Conservation (phyloP, 2,329 filamentous ascomycete genomes). For the Beauveria bassiana region DNA sequence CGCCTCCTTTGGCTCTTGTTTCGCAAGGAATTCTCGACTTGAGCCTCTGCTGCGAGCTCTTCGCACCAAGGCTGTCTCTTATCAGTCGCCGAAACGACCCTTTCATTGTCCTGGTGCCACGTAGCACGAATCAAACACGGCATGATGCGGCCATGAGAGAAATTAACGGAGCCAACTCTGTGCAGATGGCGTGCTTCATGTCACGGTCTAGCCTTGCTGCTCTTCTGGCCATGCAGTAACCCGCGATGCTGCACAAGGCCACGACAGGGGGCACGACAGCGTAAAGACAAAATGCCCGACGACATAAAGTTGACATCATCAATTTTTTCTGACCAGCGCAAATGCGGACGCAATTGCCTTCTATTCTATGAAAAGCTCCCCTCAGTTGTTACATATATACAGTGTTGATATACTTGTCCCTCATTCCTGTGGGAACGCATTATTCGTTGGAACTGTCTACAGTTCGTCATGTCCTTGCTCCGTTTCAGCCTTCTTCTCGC, state of each 20-base stretch:
- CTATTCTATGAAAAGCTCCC: not conserved
- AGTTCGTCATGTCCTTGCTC: conserved; percentile 9
- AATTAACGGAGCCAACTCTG: not conserved
- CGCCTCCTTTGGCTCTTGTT: no score
- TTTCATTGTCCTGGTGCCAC: not conserved
- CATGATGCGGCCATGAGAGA: not conserved
- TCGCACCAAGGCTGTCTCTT: not conserved
- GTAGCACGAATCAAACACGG: conserved; percentile 5
- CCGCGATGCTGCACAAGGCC: not conserved
- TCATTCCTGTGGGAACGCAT: not conserved
- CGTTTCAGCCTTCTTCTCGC: conserved; percentile 14
- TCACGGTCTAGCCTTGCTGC: not conserved
- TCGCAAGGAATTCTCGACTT: not conserved
- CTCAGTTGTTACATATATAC: conserved; percentile 12
- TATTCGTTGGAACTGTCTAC: not conserved
- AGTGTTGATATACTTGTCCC: not conserved
- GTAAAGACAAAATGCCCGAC: not conserved
- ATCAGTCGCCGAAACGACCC: not conserved
- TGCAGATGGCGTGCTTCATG: not conserved
- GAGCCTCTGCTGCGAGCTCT: not conserved
- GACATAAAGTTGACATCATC: not conserved
- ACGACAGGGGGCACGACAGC: not conserved
- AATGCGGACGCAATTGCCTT: not conserved
- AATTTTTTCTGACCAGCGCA: not conserved
- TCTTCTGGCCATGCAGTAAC: not conserved